Base-by-base conservation (phyloP, 495 filamentous ascomycete species). In the Xylaria telfairii region DNA sequence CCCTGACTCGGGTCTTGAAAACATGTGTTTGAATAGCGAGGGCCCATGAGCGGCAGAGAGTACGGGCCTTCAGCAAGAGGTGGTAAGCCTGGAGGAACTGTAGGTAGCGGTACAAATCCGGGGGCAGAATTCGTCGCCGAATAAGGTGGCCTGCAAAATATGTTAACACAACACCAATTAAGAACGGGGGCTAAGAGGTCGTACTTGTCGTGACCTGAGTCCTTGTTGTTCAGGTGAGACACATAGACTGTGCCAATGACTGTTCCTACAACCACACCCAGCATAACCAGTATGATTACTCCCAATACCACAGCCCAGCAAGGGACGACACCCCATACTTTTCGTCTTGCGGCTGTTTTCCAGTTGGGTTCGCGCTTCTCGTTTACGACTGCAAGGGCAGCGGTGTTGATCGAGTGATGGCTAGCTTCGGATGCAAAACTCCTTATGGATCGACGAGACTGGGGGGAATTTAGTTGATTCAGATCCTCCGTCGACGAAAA, bases 11-110 rank as follows among this genome's bases (percentile, higher is more conserved):
- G 75, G 68, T 92, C 83, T 7, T 81, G 81, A 44, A 97, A 81
- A 79, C 94, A 97, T 17, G 87, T 86, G 37, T 87, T 87, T 32
- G 89, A 88, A n/a, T 79, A 80, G 71, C 87, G 85, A 71, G 87
- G 86, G 37, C 88, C 75, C 32, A 80, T 75, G 30, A 86, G 75
- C n/a, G 92, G 87, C 65, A 97, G 78, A 46, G 81, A 71, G 74
- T 81, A 97, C 2, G 80, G 81, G 13, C 94, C 94, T 4, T 88
- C 89, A 3, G 91, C 89, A 5, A 94, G 77, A 34, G 86, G 37
- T 42, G 86, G 83, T 24, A 94, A 77, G 65, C 86, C 83, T 13
- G 87, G 76, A 13, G 92, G 89, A 7, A 87, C 87, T 0, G 82
- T 81, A 8, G 88, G 76, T 39, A 93, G 81, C 9, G 88, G 86